Percentiles rank a stretch among this genome's conserved stretches.
These are phyloP conservation scores for Gliomastix tumulicola DNA, from an alignment of 2,329 filamentous ascomycete species.

Conservation along the genomic window DNA sequence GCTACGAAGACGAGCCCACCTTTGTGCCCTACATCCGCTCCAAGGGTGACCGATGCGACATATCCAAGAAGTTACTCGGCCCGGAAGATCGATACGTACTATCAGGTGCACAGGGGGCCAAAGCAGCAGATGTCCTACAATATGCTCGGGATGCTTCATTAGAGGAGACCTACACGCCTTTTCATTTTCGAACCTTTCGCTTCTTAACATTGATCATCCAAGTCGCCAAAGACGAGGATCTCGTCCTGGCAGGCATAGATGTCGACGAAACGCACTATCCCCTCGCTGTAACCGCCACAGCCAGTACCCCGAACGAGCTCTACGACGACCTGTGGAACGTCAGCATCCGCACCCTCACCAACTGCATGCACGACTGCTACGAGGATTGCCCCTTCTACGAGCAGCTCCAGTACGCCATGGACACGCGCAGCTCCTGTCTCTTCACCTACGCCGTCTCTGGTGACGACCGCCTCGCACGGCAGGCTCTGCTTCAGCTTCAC, in stretches of 20 bases:
- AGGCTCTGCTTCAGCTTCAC: conserved; percentile 12
- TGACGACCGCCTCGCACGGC: conserved; percentile 18
- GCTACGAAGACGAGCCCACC: conserved; percentile 22
- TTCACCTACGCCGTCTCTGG: conserved; percentile 18
- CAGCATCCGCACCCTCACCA: conserved; percentile 8
- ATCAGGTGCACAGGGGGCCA: conserved; percentile 4
- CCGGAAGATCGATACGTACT: conserved; percentile 24
- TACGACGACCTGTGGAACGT: background rate
- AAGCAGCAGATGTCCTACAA: background rate
- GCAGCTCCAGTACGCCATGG: conserved; percentile 12
- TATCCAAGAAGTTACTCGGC: conserved; percentile 21
- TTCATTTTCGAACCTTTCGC: conserved; percentile 7
- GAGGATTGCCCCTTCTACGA: conserved; percentile 23
- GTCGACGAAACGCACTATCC: conserved; percentile 4
- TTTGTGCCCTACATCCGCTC: conserved; percentile 28
- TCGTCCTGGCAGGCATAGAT: too few relatives aligned
- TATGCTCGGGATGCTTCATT: background rate
- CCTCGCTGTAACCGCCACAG: conserved; percentile 3
- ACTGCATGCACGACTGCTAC: conserved; percentile 17
- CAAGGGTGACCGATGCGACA: conserved; percentile 26
- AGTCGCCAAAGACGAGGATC: too few relatives aligned
- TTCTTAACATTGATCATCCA: too few relatives aligned
- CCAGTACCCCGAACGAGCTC: too few relatives aligned
- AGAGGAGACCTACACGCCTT: conserved; percentile 3
- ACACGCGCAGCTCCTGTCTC: conserved; percentile 13